phyloP scores from a whole-genome alignment of 176 grass and related monocot species.

The Phoenix dactylifera region DNA sequence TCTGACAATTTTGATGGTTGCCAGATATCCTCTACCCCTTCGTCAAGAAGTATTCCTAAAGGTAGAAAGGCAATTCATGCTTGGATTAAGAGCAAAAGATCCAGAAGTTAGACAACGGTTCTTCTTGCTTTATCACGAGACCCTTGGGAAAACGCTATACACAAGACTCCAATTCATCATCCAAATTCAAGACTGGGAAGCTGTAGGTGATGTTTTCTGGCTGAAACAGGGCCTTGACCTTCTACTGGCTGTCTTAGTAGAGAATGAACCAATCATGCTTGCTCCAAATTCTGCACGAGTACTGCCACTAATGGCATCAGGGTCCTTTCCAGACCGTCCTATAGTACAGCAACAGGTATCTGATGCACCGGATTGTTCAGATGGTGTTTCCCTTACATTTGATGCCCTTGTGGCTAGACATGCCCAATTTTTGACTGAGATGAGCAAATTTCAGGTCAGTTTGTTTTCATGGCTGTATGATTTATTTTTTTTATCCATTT shows the following conservation, averaged over 20 bases:
- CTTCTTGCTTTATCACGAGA: conserved; percentile 87
- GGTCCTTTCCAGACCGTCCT: conserved; percentile 48
- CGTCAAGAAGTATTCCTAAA: conserved; percentile 88
- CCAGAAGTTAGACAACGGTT: conserved; percentile 81
- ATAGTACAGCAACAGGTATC: conserved; percentile 46
- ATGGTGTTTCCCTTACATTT: conserved; percentile 56
- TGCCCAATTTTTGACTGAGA: conserved; percentile 89
- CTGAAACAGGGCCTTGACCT: conserved; percentile 97
- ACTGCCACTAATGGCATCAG: conserved; percentile 58
- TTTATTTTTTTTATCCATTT: conserved; percentile 2
- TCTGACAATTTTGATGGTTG: conserved; percentile 33
- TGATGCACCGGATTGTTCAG: conserved; percentile 46
- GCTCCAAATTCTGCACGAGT: conserved; percentile 89
- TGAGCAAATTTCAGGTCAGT: conserved; percentile 78
- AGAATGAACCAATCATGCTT: conserved; percentile 86
- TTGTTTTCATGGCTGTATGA: not conserved
- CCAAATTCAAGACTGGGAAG: conserved; percentile 93
- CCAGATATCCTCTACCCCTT: conserved; percentile 55
- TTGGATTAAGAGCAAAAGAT: conserved; percentile 91
- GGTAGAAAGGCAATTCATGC: conserved; percentile 88
- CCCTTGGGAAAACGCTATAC: conserved; percentile 61
- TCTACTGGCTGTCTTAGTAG: conserved; percentile 86
- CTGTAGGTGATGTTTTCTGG: conserved; percentile 95
- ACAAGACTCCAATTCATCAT: conserved; percentile 95
- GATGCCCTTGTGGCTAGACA: conserved; percentile 68